phyloP scores from a whole-genome alignment of 2,329 filamentous ascomycete genomes.

The Lasiodiplodia gonubiensis region DNA sequence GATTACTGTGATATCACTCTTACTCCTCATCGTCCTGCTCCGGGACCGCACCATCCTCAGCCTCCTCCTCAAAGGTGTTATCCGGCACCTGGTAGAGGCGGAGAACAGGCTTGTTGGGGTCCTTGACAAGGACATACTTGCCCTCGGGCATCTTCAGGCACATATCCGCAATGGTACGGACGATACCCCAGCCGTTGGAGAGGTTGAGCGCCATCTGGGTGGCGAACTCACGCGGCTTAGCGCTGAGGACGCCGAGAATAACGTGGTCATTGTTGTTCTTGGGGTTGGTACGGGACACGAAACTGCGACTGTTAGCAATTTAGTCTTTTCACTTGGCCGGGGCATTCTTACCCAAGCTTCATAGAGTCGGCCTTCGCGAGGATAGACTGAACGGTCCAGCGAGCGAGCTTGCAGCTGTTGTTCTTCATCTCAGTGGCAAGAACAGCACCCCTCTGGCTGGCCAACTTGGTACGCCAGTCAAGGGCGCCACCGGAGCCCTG shows the following conservation, averaged over 20 bases:
- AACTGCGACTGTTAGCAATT: slow-evolving; percentile 61
- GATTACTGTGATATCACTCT: slow-evolving; percentile 9
- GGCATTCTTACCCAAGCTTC: slow-evolving; percentile 82
- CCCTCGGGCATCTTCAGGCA: slow-evolving; percentile 77
- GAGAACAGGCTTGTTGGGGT: slow-evolving; percentile 96
- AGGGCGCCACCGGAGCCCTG: slow-evolving; percentile 92
- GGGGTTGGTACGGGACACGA: slow-evolving; percentile 92
- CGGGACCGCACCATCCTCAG: slow-evolving; percentile 67
- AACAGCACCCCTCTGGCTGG: slow-evolving; percentile 92
- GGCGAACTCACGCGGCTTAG: slow-evolving; percentile 97
- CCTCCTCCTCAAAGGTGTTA: slow-evolving; percentile 89
- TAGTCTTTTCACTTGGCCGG: slow-evolving; percentile 14
- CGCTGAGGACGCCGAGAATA: slow-evolving; percentile 91
- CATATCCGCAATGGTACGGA: slow-evolving; percentile 97
- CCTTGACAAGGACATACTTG: slow-evolving; percentile 81
- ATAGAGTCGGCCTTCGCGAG: slow-evolving; percentile 96
- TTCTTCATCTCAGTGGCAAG: slow-evolving; percentile 99
- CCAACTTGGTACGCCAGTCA: slow-evolving; percentile 96
- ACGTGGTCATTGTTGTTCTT: slow-evolving; percentile 93
- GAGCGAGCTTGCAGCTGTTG: slow-evolving; percentile 97
- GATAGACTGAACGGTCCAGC: slow-evolving; percentile 97
- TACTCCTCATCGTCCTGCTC: slow-evolving; percentile 64
- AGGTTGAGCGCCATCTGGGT: slow-evolving; percentile 97
- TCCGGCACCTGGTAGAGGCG: slow-evolving; percentile 89
- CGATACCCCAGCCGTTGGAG: slow-evolving; percentile 98